Base-by-base conservation (phyloP, 2,329 filamentous ascomycete genomes). In the Metarhizium humberi region DNA sequence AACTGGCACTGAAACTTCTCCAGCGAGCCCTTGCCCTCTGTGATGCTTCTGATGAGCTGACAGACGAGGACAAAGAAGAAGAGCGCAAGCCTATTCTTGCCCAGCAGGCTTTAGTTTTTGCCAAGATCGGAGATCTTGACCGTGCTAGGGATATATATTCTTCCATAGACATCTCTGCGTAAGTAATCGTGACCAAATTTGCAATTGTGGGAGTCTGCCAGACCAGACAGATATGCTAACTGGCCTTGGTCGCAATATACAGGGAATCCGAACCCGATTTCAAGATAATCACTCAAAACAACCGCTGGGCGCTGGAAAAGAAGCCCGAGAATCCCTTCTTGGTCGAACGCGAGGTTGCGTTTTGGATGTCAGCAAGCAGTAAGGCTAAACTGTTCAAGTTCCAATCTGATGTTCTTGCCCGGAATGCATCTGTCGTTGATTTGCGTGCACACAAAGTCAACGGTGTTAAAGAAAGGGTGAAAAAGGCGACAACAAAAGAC, bases 71-170 rank as follows among this genome's bases (percentile, higher is more conserved):
- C 61, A 91, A 88, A 73, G 78, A 81, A 66, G 78, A 80, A 0
- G 89, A 95, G 70, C 72, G 91, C 59, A 74, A 88, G 34, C 87
- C 89, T 10, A 91, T 95, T 56, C 76, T 85, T 36, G 80, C 89
- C 29, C 90, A 94, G 69, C 85, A 90, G 64, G 79, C 87, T 30
- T 92, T 87, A 62, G 85, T 90, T 1, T 77, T 88, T 56, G 79
- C 80, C 2, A 82, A 80, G 60, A 68, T 88, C 58, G 88, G 87
- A 18, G 85, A 85, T 62, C 64, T 75, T 16, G 78, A 82, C 30
- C 85, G 91, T 61, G 88, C 88, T 0, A 75, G 79, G 51, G 75
- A 79, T 47, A 65, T 91, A 38, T 82, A 83, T 51, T 78, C 77
- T 53, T 78, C 77, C n/a, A 74, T 91, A 34, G 78, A 78, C n/a